Base-by-base conservation (phyloP, 805 yeast species). In the Cyberlindnera mississippiensis region DNA sequence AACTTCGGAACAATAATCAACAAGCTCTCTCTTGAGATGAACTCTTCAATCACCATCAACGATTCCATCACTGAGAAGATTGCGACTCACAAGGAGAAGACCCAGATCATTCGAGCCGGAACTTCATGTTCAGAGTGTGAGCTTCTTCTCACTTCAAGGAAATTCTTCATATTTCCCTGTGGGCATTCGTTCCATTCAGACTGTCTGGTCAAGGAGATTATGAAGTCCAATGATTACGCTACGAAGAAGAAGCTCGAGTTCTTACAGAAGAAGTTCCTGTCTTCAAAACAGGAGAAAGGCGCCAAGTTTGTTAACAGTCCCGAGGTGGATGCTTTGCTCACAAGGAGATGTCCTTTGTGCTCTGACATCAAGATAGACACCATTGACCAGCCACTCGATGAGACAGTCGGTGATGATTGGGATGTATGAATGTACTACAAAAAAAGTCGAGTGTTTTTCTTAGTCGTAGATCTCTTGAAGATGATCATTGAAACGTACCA, bases 111-210 rank as follows among this genome's bases (percentile, higher is more conserved):
- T 15, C 84, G 85, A 53, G 89, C 96, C 0, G 95, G 93, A 2
- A 93, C 82, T 48, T 75, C 91, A 1, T 93, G 99, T 64, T 66
- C 73, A 33, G 50, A 78, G 4, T 91, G 98, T 61, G 64, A 69
- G n/a, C 73, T 73, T 50, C 73, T 93, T 8, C 66, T 91, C 34
- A 73, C 87, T 3, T 75, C 81, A 4, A 75, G 88, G 43, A 84
- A 79, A 56, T 89, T 89, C 52, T 73, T 82, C 40, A 78, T 81
- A 5, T 93, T 87, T 57, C 96, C 96, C 0, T 93, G 99, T 59
- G 83, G 76, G 42, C 99, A 93, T 60, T 78, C 86, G 5, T 85
- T 86, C 64, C 98, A 93, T 58, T 81, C 80, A 38, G 96, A 89
- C 58, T 93, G 99, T 65, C 61, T 88, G n/a, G 75, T 84, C 6